Evolutionary conservation across 1,284 basidiomycete genomes (phyloP).

Genomic region (Moesziomyces sp.): DNA sequence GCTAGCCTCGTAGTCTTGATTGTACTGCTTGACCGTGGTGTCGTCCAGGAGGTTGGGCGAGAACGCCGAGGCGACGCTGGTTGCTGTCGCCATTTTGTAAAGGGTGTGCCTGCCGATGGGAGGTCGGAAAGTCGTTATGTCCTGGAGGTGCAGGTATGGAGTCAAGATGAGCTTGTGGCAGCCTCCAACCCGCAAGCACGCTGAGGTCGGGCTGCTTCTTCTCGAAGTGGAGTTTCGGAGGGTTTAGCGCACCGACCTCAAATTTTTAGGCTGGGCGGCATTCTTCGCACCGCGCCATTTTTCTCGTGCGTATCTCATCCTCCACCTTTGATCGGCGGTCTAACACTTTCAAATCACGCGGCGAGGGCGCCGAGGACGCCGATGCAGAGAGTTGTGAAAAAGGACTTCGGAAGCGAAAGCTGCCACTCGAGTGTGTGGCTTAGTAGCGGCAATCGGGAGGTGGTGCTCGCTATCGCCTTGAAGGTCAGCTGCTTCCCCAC

Average conservation of each 20-base stretch:
- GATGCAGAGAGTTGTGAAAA: slow-evolving; percentile 17
- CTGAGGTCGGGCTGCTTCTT: background rate
- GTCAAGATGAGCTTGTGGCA: too few relatives aligned
- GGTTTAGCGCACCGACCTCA: slow-evolving; percentile 13
- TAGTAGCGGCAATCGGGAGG: slow-evolving; percentile 27
- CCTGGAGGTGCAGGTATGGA: background rate
- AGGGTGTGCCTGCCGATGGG: too few relatives aligned
- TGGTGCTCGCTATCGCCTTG: slow-evolving; percentile 24
- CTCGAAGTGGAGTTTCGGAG: slow-evolving; percentile 12
- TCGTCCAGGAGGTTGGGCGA: slow-evolving; percentile 43
- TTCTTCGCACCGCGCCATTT: background rate
- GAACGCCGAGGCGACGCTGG: slow-evolving; percentile 41
- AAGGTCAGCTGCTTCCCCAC: slow-evolving; percentile 19
- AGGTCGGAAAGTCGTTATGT: too few relatives aligned
- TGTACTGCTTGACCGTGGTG: slow-evolving; percentile 33
- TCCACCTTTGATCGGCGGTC: background rate
- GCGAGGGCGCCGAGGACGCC: too few relatives aligned
- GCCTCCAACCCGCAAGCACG: too few relatives aligned
- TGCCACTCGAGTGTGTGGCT: background rate
- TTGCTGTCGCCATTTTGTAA: slow-evolving; percentile 1
- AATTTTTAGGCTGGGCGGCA: slow-evolving; percentile 11
- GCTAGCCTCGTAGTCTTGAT: slow-evolving; percentile 51
- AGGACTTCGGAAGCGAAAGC: slow-evolving; percentile 29
- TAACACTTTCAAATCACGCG: background rate
- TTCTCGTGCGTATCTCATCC: slow-evolving; percentile 8